phyloP scores from a whole-genome alignment of 768 basidiomycete species.

The Fomitopsis pulvina region DNA sequence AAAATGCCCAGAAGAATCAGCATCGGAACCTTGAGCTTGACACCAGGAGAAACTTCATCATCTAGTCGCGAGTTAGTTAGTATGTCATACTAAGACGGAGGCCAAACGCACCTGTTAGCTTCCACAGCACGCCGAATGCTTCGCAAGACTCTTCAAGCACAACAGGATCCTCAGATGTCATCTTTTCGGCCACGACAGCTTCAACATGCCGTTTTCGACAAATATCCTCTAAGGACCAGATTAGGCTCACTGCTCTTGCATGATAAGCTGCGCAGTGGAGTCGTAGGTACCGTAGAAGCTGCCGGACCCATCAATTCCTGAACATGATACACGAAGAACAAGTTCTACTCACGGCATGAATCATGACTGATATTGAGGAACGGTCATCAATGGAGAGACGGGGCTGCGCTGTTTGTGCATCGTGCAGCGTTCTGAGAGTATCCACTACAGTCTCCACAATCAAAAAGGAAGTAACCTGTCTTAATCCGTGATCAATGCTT shows the following conservation, averaged over 20 bases:
- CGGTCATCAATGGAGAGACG: conserved; percentile 49
- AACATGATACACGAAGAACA: not conserved
- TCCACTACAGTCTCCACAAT: conserved; percentile 59
- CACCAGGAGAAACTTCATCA: conserved; percentile 76
- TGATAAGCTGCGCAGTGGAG: conserved; percentile 68
- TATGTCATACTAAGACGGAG: not conserved
- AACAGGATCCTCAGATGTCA: conserved; percentile 48
- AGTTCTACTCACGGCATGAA: conserved; percentile 35
- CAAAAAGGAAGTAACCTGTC: conserved; percentile 57
- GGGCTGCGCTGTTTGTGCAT: conserved; percentile 43
- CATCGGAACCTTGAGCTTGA: conserved; percentile 78
- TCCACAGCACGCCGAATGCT: conserved; percentile 91
- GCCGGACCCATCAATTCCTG: too few species aligned
- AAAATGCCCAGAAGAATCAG: conserved; percentile 82
- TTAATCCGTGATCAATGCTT: not conserved
- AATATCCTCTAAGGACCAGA: conserved; percentile 71
- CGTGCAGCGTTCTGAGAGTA: conserved; percentile 49
- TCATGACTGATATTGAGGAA: conserved; percentile 50
- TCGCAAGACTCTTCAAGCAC: conserved; percentile 60
- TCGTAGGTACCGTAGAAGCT: conserved; percentile 71
- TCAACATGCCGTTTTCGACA: conserved; percentile 61
- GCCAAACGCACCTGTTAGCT: conserved; percentile 60
- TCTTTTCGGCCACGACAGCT: conserved; percentile 66
- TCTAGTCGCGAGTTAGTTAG: conserved; percentile 56
- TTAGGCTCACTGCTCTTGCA: conserved; percentile 67